Evolutionary conservation across 2,329 filamentous ascomycete genomes (phyloP).

Genomic region (Hortaea werneckii): DNA sequence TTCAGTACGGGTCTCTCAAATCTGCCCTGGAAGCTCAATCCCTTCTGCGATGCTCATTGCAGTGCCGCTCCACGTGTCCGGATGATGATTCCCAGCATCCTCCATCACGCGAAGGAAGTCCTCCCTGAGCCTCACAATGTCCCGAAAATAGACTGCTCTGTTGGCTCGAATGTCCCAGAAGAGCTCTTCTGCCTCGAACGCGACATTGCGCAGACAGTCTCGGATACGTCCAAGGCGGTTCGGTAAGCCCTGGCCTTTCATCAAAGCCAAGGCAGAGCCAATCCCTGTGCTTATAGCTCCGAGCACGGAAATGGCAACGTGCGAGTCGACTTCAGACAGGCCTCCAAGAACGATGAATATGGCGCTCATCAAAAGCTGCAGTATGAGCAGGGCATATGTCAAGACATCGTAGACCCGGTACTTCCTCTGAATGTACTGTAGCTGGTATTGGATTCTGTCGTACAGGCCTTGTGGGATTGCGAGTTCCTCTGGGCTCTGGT

Average conservation of each 20-base stretch:
- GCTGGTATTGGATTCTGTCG: slow-evolving; percentile 9
- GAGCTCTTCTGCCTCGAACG: slow-evolving; percentile 27
- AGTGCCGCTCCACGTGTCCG: slow-evolving; percentile 24
- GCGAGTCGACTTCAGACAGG: slow-evolving; percentile 15
- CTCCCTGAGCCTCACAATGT: slow-evolving; percentile 26
- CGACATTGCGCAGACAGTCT: slow-evolving; percentile 22
- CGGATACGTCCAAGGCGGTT: slow-evolving; percentile 17
- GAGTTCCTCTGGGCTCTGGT: slow-evolving; percentile 13
- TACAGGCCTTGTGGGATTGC: slow-evolving; percentile 20
- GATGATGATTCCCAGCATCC: slow-evolving; percentile 26
- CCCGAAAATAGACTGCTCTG: slow-evolving; percentile 19
- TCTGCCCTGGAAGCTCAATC: neutral
- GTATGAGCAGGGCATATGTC: slow-evolving; percentile 21
- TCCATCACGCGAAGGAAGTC: slow-evolving; percentile 23
- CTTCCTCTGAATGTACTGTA: slow-evolving; percentile 17
- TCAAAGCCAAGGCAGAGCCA: slow-evolving; percentile 2
- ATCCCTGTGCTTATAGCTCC: slow-evolving; percentile 4
- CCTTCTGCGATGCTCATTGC: slow-evolving; percentile 1
- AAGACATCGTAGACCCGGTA: slow-evolving; percentile 22
- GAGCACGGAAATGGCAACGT: slow-evolving; percentile 8
- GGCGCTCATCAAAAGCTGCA: slow-evolving; percentile 25
- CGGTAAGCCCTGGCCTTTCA: slow-evolving; percentile 7
- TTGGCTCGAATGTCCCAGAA: slow-evolving; percentile 27
- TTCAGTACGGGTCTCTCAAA: neutral
- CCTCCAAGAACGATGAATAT: slow-evolving; percentile 28